A percentile compares a stretch with the other conserved stretches of the same genome.
Evolutionary conservation across 1,139 yeast species (phyloP).

Genomic region (Suhomyces guaymorum): DNA sequence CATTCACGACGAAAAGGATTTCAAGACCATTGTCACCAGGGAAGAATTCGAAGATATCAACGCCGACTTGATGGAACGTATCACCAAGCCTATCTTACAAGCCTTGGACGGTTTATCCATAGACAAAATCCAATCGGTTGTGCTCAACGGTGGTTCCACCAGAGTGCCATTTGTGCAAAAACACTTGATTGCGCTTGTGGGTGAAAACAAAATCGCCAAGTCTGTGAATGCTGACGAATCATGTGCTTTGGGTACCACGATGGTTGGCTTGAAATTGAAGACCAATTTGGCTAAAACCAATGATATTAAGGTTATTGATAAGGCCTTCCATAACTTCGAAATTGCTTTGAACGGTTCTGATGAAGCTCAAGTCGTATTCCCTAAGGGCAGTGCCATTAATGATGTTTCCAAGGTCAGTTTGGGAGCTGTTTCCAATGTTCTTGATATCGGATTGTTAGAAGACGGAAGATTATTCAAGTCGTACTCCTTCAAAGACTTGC

Average conservation of each 20-base stretch:
- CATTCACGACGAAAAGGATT: slow-evolving; percentile 68
- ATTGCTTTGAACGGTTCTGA: slow-evolving; percentile 34
- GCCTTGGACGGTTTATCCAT: slow-evolving; percentile 45
- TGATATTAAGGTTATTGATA: slow-evolving; percentile 62
- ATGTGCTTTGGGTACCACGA: slow-evolving; percentile 84
- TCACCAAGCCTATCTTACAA: slow-evolving; percentile 55
- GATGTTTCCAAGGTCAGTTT: slow-evolving; percentile 32
- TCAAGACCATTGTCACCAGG: slow-evolving; percentile 64
- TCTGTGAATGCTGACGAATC: slow-evolving; percentile 96
- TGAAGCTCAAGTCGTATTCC: slow-evolving; percentile 40
- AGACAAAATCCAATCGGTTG: slow-evolving; percentile 60
- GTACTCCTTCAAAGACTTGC: slow-evolving; percentile 31
- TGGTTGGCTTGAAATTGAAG: slow-evolving; percentile 65
- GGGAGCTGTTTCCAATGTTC: slow-evolving; percentile 31
- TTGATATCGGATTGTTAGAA: slow-evolving; percentile 53
- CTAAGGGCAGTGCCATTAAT: slow-evolving; percentile 40
- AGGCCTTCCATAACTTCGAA: slow-evolving; percentile 46
- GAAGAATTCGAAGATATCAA: slow-evolving; percentile 71
- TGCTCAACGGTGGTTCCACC: slow-evolving; percentile 88
- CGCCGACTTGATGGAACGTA: slow-evolving; percentile 43
- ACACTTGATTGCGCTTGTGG: slow-evolving; percentile 53
- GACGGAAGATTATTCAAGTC: slow-evolving; percentile 50
- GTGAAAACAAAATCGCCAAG: slow-evolving; percentile 69
- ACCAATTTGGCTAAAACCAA: slow-evolving; percentile 56
- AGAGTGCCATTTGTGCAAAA: slow-evolving; percentile 87